Conservation (phyloP, 2,329 filamentous ascomycete species). For the Colletotrichum lentis region DNA sequence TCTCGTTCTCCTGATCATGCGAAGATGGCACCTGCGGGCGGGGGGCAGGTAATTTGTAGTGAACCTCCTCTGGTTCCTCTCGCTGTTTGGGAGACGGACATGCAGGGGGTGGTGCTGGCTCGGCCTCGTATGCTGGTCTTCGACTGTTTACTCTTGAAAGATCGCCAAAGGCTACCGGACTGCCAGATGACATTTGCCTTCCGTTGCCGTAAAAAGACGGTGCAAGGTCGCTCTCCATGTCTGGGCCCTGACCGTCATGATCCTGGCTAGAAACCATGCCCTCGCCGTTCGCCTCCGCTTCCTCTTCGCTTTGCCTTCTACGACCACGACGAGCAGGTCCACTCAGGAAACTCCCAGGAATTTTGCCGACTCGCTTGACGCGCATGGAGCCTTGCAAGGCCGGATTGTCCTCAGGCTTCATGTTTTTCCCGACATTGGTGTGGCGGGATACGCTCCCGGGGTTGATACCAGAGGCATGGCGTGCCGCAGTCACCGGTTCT, state of each 20-base stretch:
- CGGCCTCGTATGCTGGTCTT: constrained; percentile 50
- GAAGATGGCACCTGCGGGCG: constrained; percentile 67
- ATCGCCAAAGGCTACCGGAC: constrained; percentile 62
- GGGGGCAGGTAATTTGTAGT: constrained; percentile 64
- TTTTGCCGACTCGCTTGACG: constrained; percentile 78
- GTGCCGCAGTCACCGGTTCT: constrained; percentile 59
- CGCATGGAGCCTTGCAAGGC: constrained; percentile 78
- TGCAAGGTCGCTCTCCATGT: constrained; percentile 51
- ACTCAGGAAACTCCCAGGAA: constrained; percentile 79
- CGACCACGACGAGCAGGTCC: constrained; percentile 81
- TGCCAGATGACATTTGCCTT: constrained; percentile 65
- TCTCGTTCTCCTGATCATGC: constrained; percentile 87
- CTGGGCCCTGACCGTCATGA: constrained; percentile 51
- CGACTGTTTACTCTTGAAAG: constrained; percentile 54
- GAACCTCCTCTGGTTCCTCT: constrained; percentile 53
- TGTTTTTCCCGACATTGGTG: constrained; percentile 56
- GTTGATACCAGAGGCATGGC: constrained; percentile 56
- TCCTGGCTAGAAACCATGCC: constrained; percentile 55
- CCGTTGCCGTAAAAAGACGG: constrained; percentile 56
- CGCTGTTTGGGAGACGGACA: constrained; percentile 46
- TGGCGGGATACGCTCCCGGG: constrained; percentile 64
- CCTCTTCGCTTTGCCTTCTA: constrained; percentile 72
- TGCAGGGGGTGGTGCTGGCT: constrained; percentile 47
- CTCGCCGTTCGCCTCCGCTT: constrained; percentile 58
- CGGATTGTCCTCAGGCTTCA: constrained; percentile 67